A percentile compares a stretch with the other conserved stretches of the same genome.
These are phyloP conservation scores for Cryptomeria japonica DNA, from an alignment of 75 land plant genomes.

Conservation along the genomic window DNA sequence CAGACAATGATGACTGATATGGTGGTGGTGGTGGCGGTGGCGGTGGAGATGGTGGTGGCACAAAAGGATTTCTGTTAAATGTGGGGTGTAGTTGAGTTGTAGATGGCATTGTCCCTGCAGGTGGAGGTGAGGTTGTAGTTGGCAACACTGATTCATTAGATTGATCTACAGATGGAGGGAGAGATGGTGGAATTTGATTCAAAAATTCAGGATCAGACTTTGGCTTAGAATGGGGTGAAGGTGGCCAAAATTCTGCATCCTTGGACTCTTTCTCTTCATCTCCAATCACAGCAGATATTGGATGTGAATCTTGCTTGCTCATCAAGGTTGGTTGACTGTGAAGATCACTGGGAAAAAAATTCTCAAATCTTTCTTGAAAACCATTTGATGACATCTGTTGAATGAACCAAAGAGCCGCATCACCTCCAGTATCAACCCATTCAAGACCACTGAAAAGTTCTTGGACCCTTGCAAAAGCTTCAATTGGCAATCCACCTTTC, in stretches of 20 bases:
- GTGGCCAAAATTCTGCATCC: conserved; percentile 6
- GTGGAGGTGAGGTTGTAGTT: not conserved
- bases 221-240: conserved; percentile 4
- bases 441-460: conserved; percentile 88
- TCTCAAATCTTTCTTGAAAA: conserved; percentile 61
- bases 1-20: not conserved
- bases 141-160: not conserved
- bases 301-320: conserved; percentile 24
- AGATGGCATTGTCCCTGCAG: not conserved
- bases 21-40: conserved; percentile 9
- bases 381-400: conserved; percentile 67
- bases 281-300: conserved; percentile 47
- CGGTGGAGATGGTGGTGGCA: conserved; percentile 15
- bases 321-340: conserved; percentile 37
- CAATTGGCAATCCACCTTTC: conserved; percentile 91
- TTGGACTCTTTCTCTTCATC: conserved; percentile 49
- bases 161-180: not conserved
- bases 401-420: conserved; percentile 81
- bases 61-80: not conserved
- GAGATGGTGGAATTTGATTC: not conserved
- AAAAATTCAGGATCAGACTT: conserved; percentile 9
- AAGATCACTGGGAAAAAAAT: conserved; percentile 47
- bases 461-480: conserved; percentile 92
- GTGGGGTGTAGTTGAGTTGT: conserved; percentile 10
- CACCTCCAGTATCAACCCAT: conserved; percentile 79